A percentile compares a stretch with the other conserved stretches of the same genome.
Conservation (phyloP, 768 basidiomycete genomes). For the Suillus occidentalis region DNA sequence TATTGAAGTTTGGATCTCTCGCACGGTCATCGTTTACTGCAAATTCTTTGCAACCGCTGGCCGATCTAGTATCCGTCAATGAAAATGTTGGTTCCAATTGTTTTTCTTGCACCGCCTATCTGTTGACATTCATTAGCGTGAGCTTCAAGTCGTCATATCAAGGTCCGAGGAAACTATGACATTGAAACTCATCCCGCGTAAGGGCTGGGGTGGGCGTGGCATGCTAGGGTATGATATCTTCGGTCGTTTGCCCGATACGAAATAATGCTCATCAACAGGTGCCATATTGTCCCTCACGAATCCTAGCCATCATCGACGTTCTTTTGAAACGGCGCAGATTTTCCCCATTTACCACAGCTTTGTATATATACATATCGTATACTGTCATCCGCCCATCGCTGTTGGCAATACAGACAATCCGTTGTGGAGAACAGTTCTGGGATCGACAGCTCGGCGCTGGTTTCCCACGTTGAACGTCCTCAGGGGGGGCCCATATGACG, state of each 20-base stretch:
- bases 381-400: background rate
- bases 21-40: slow-evolving; percentile 51
- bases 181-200: slow-evolving; percentile 64
- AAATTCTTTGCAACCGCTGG: slow-evolving; percentile 65
- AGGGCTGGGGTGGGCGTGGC: slow-evolving; percentile 87
- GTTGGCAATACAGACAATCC: background rate
- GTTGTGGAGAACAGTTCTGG: background rate
- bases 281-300: slow-evolving; percentile 58
- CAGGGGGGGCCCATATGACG: background rate
- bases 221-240: slow-evolving; percentile 65
- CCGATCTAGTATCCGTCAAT: slow-evolving; percentile 67
- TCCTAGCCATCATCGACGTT: background rate
- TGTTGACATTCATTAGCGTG: slow-evolving; percentile 43
- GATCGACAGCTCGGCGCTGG: background rate
- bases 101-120: background rate
- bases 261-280: slow-evolving; percentile 36
- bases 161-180: slow-evolving; percentile 47
- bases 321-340: background rate
- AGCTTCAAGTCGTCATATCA: slow-evolving; percentile 56
- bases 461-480: background rate
- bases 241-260: background rate
- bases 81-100: slow-evolving; percentile 64
- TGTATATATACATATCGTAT: background rate
- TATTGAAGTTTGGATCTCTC: slow-evolving; percentile 73
- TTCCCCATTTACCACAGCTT: background rate